Base-by-base conservation (phyloP, 1,139 yeast genomes). In the Blastobotrys illinoisensis region DNA sequence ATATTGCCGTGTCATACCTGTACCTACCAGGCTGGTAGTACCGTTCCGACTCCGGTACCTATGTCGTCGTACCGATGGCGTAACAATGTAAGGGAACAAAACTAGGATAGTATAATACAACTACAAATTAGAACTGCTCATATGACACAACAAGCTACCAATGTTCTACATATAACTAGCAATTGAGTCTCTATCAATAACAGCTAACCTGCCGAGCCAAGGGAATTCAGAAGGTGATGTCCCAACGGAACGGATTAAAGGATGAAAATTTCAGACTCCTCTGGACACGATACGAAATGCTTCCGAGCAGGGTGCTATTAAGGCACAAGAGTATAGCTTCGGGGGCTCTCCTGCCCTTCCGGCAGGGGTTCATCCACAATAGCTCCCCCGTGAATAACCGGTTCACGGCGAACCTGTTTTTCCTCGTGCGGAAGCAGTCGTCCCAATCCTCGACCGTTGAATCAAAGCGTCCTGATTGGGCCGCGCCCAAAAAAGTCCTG, bases 401-500 rank as follows among this genome's bases (percentile, higher is more conserved):
- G 40, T 32, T 32, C 40, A 32, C 40, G 16, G 40, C 16, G 7
- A 32, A 32, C 40, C 40, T 32, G 16, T 32, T 32, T 32, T 32
- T 32, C 16, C 3, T 32, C 16, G 40, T n/a, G 16, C 40, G 40
- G 16, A 32, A 32, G 7, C 40, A 32, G 40, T 32, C 40, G 40
- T 32, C 40, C 40, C 40, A 32, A 32, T 13, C 40, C 16, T 2
- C 40, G 7, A 7, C 40, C 11, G 40, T 32, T n/a, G 40, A 32
- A 32, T 32, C 40, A 32, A 32, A 32, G 40, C 40, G 54, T 20
- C 54, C 54, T n/a, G 32, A 44, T 19, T 52, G 54, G 54, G 52
- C 54, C 13, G 52, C 54, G n/a, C 49, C 54, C 28, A 52, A 52
- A 16, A 32, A 32, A 32, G 40, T 32, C 16, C 58, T 66, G 23